These are phyloP conservation scores for Aureobasidium subglaciale DNA, from an alignment of 2,329 filamentous ascomycete species.

Conservation along the genomic window DNA sequence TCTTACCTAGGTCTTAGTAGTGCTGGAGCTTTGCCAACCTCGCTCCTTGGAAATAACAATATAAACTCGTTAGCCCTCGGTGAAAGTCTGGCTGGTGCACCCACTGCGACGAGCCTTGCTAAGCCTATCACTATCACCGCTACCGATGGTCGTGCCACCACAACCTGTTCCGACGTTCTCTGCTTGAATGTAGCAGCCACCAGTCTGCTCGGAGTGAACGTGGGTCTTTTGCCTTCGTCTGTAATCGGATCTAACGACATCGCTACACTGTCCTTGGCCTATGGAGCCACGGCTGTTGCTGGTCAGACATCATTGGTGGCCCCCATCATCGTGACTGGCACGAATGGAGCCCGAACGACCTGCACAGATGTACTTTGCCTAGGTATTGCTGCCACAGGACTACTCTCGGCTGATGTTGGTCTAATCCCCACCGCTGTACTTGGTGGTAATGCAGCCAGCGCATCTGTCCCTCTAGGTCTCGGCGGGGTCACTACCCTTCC, in stretches of 20 bases:
- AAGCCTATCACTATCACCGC: not conserved
- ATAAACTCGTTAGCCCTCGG: not conserved
- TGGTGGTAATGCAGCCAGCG: not conserved
- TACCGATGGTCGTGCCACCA: not conserved
- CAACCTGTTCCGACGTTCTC: not conserved
- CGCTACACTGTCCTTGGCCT: not conserved
- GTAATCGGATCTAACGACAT: not conserved
- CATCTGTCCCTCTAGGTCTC: not conserved
- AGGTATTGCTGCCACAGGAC: not conserved
- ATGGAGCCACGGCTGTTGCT: not conserved
- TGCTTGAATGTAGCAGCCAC: not conserved
- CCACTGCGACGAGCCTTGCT: not conserved
- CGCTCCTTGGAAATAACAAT: not conserved
- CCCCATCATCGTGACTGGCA: not conserved
- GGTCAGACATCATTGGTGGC: not conserved
- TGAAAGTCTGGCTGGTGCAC: not conserved
- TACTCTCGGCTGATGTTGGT: not conserved
- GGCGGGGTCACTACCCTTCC: not conserved
- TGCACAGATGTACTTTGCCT: conserved; percentile 8
- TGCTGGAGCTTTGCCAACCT: not conserved
- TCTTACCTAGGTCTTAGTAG: not conserved
- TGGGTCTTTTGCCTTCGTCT: not conserved
- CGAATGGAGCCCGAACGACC: not conserved
- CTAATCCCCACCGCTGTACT: not conserved
- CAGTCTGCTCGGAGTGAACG: not conserved